Evolutionary conservation across 805 yeast genomes (phyloP).

Genomic region (Zygosaccharomyces siamensis): DNA sequence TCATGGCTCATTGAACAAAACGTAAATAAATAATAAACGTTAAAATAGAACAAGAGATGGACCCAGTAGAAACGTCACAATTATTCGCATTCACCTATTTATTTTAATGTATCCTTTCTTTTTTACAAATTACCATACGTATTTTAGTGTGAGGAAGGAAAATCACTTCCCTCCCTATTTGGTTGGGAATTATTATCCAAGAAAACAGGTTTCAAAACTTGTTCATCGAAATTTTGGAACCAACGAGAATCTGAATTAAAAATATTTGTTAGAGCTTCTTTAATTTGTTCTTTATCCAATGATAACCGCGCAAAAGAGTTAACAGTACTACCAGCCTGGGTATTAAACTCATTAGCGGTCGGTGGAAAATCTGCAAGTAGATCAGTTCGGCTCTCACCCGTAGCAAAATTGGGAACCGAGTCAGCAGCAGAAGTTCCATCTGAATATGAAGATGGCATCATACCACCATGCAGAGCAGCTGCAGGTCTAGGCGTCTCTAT

Average conservation of each 20-base stretch:
- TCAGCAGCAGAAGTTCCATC: constrained; percentile 24
- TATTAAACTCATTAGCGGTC: constrained; percentile 3
- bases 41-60: neutral
- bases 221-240: constrained; percentile 92
- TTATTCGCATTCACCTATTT: neutral
- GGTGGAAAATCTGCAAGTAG: constrained; percentile 11
- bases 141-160: constrained; percentile 1
- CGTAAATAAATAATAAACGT: neutral
- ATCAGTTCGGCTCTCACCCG: constrained; percentile 1
- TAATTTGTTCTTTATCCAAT: constrained; percentile 16
- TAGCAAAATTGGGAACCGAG: constrained; percentile 7
- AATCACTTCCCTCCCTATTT: constrained; percentile 7
- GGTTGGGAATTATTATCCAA: constrained; percentile 47
- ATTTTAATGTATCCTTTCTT: neutral
- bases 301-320: constrained; percentile 13
- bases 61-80: neutral
- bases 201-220: constrained; percentile 85
- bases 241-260: constrained; percentile 54
- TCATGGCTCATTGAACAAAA: neutral
- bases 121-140: neutral
- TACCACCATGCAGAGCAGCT: neutral
- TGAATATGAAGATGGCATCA: constrained; percentile 24
- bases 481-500: constrained; percentile 58
- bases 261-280: constrained; percentile 23
- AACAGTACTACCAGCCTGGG: neutral